Base-by-base conservation (phyloP, 2,329 filamentous ascomycete species). In the Pezicula radicicola region DNA sequence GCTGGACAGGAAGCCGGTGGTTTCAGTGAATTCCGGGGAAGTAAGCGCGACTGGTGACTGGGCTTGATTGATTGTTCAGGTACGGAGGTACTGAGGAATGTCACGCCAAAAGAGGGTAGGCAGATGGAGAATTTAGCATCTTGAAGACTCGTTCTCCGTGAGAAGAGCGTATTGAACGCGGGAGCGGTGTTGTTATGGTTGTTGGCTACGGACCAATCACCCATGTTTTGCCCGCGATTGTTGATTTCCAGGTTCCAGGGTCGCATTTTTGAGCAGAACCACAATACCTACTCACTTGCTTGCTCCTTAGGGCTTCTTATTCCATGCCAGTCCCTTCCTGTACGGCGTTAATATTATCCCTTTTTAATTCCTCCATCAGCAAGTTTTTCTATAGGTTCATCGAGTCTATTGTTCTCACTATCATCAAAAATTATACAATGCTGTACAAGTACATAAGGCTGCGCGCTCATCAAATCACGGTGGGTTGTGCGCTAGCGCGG, bases 1-100 rank as follows among this genome's bases (percentile, higher is more conserved):
- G 36, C 25, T 25, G 25, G 12, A 18, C 27, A 51, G 43, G 13
- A 19, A 33, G 25, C 46, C 44, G 49, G 45, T 51, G 40, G 53
- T 45, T 51, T 48, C 44, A 40, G 39, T 54, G 46, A 61, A 60
- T 62, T 58, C 51, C 58, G 61, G 63, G 63, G 60, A 60, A 55
- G 60, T 39, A 54, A 48, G 55, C 56, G 55, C 54, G 53, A 62
- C 25, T 25, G 25, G 25, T 25, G 25, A 25, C 25, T 59, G 58
- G 58, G 40, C 25, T 39, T 51, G 52, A 45, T 48, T 33, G 12
- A 37, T 37, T 18, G 47, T 40, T 33, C 39, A 50, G 48, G 40
- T 42, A 44, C 44, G 33, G 45, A 42, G 41, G 33, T 13, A 27
- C 43, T 12, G 19, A 35, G 30, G 25, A 27, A 42, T 21, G 18